Evolutionary conservation across 768 basidiomycete species (phyloP), one percentile per base, ranked within the genome.

Genomic region (Ephemerocybe angulata): DNA sequence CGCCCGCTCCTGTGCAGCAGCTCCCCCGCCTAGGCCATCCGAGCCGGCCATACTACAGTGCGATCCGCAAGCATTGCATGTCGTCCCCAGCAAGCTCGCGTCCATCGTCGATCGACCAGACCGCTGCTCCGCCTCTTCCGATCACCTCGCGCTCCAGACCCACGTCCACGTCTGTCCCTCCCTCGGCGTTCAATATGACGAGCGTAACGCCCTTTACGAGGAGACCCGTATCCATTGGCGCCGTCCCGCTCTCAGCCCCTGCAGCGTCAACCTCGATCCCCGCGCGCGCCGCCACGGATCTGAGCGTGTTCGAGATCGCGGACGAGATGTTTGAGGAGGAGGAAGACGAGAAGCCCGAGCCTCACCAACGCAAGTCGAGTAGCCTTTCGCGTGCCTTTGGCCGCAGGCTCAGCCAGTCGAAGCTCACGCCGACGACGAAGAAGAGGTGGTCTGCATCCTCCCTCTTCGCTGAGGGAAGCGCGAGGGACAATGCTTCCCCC

Each of bases 31-130:
- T 58, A 27, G 60, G 60, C 43, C 55, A 55, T 21, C 57, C 57
- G 8, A 56, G 58, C 35, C 54, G 60, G 2, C 60, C 60, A 31
- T 61, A 61, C 52, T 61, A 56, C 50, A 56, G 54, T 47, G 57
- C 55, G 28, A 53, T 61, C 48, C 57, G 60, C 33, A 51, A 51
- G 30, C 53, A 57, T 10, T 53, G 43, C 22, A 53, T 58, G 38
- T 61, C 60, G 10, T 54, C 54, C 4, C 43, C 47, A 24, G 42
- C 51, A 6, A 48, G 43, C 24, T 53, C 54, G 15, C 52, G 27
- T 19, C 55, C 54, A 1, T 38, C 54, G 25, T 31, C 29, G 13
- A 17, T 41, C 31, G 48, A 43, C 28, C 41, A 48, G 37, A 28
- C 5, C 47, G 15, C 15, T 37, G 28, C 12, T 31, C 44, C 28